Percentiles rank a stretch among this genome's conserved stretches.
phyloP scores from a whole-genome alignment of 208 protist species.

The Trypanosoma lewisi region DNA sequence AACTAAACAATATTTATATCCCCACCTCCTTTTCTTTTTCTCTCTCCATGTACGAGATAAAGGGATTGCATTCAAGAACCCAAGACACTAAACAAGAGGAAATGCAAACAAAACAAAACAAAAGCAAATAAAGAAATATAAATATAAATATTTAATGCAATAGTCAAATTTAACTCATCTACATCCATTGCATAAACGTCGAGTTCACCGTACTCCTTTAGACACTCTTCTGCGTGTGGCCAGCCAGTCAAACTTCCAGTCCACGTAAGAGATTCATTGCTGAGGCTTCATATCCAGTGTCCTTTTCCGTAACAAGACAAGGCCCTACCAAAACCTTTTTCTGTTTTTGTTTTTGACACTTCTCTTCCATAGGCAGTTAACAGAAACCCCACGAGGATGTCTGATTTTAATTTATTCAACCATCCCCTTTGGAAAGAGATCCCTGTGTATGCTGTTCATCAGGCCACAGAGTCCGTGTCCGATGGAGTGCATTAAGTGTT shows the following conservation, averaged over 20 bases:
- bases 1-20: too few relatives aligned
- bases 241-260: conserved; percentile 7
- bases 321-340: neutral
- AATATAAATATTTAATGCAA: neutral
- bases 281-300: neutral
- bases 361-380: neutral
- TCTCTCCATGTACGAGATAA: neutral
- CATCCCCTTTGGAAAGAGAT: neutral
- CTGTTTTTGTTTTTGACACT: too few relatives aligned
- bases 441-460: neutral
- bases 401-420: conserved; percentile 1
- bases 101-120: neutral
- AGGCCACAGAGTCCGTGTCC: conserved; percentile 9
- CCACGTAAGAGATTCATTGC: neutral
- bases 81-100: neutral
- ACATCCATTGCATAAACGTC: conserved; percentile 7
- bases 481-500: conserved; percentile 8
- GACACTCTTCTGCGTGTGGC: conserved; percentile 5
- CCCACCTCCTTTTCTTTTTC: neutral
- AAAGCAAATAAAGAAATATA: conserved; percentile 9
- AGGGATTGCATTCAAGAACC: neutral
- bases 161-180: neutral
- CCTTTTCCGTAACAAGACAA: neutral
- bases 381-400: conserved; percentile 7
- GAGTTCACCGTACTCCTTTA: neutral